These are phyloP conservation scores for Eucalyptus leucophloia DNA, from an alignment of 345 rosid genomes.

Conservation along the genomic window DNA sequence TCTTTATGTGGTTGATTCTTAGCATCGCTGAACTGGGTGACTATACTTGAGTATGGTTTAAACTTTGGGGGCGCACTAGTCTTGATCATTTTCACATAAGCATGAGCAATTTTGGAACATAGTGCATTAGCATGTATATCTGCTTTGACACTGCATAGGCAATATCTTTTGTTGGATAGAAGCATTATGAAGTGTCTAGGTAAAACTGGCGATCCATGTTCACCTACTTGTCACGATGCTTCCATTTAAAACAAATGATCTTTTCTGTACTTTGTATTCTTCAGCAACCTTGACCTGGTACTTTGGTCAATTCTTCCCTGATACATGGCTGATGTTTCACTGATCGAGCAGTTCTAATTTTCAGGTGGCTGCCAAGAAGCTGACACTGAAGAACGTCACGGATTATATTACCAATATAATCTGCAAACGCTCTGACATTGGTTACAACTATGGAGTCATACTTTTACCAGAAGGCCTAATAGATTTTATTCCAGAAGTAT, in stretches of 20 bases:
- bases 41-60: background rate
- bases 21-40: background rate
- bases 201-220: background rate
- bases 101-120: background rate
- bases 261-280: background rate
- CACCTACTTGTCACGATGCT: background rate
- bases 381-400: conserved; percentile 73
- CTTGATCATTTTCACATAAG: background rate
- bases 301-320: background rate
- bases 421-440: conserved; percentile 57
- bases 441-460: conserved; percentile 85
- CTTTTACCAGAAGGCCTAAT: conserved; percentile 98
- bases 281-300: background rate
- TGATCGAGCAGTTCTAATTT: background rate
- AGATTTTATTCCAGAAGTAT: conserved; percentile 96
- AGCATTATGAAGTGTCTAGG: background rate
- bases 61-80: background rate
- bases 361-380: conserved; percentile 78
- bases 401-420: conserved; percentile 75
- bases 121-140: background rate
- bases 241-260: background rate
- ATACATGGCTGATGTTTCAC: background rate
- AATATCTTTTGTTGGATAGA: background rate
- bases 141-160: background rate
- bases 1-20: background rate